Base-by-base conservation (phyloP, 129 eudicot species). In the Lactuca saligna region DNA sequence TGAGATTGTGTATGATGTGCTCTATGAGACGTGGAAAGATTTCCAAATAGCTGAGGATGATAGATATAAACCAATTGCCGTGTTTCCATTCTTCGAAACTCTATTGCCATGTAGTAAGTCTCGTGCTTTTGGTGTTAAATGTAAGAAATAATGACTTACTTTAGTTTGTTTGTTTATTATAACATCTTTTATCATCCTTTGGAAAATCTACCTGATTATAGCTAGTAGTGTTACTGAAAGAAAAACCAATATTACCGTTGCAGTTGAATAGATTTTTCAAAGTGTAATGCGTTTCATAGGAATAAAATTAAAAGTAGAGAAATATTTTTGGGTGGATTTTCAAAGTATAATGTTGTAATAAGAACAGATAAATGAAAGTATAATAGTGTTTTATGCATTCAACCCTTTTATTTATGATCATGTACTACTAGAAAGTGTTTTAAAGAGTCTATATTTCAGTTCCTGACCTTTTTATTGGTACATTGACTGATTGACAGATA, bases 21-120 rank as follows among this genome's bases (percentile, higher is more conserved):
- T 0, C 8, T 15, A 7, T 61, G 29, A 29, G 34, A 46, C 32
- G 17, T 71, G 68, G 76, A 61, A 14, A 16, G 60, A 46, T 14
- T 60, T 60, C 15, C 3, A 14, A 29, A 48, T 9, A 33, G 31
- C 17, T 14, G 68, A 71, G 41, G 46, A 10, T 6, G 32, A 44
- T 50, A 38, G 35, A 15, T 31, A 62, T 7, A 39, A 15, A 38
- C 20, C 50, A 46, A 50, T 64, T 48, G 50, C 12, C 15, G 66
- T 42, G 66, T 33, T 71, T 11, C 59, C 76, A 2, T 71, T 60
- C 48, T n/a, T 12, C n/a, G 60, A 71, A 71, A 60, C 68, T 32
- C 68, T 71, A 11, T 25, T 49, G 13, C 49, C 61, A 7, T 71
- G 76, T 46, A 16, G 42, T 54, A 31, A 61, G 67, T 62, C 8